Conservation (phyloP, 495 filamentous ascomycete species). For the Antarctomyces pellizariae region DNA sequence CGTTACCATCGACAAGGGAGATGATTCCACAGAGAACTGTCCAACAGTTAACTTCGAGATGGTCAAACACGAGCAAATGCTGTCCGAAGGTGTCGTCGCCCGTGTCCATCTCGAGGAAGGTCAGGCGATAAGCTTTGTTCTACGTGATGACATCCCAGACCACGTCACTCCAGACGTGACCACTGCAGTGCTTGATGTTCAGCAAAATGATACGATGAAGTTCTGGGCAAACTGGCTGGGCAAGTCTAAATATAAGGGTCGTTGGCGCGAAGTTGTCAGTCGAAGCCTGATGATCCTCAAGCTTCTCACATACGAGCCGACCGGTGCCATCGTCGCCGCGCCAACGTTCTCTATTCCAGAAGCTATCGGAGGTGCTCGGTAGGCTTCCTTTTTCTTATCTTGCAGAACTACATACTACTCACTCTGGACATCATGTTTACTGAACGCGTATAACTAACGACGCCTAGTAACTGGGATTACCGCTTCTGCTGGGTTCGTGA, state of each 20-base stretch:
- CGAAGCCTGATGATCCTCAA: constrained; percentile 49
- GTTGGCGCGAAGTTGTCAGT: constrained; percentile 42
- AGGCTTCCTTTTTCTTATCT: constrained; percentile 3
- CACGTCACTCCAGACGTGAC: constrained; percentile 29
- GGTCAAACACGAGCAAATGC: constrained; percentile 23
- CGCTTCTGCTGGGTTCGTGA: constrained; percentile 55
- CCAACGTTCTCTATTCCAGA: constrained; percentile 48
- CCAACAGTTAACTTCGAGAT: constrained; percentile 27
- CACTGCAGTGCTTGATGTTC: constrained; percentile 24
- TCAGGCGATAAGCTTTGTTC: constrained; percentile 40
- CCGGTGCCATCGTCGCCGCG: constrained; percentile 29
- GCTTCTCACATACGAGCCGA: constrained; percentile 42
- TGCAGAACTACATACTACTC: background rate
- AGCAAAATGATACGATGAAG: constrained; percentile 38
- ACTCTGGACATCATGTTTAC: background rate
- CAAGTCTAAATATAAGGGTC: constrained; percentile 42
- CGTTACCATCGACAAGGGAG: constrained; percentile 33
- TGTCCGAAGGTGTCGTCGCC: constrained; percentile 35
- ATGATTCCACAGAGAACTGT: constrained; percentile 21
- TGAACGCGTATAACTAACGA: constrained; percentile 3
- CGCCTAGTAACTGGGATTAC: constrained; percentile 49
- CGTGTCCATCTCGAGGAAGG: constrained; percentile 32
- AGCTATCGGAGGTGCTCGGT: constrained; percentile 38
- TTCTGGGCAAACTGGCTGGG: constrained; percentile 53
- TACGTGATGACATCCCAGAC: constrained; percentile 29